These are phyloP conservation scores for Candida schatavii DNA, from an alignment of 805 yeast species.

Conservation along the genomic window DNA sequence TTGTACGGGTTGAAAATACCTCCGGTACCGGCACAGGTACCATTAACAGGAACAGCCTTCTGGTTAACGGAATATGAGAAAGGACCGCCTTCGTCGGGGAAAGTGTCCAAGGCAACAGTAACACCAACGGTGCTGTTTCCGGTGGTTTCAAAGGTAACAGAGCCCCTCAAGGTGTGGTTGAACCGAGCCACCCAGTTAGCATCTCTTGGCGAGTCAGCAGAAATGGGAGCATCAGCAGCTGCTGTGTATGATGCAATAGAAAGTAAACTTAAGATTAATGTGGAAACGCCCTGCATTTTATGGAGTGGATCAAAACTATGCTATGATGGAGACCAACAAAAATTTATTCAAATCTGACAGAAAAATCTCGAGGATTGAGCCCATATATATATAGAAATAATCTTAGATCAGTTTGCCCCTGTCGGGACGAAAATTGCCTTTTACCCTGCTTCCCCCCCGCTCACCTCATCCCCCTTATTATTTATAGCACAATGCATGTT, in stretches of 20 bases:
- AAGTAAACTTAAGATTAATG: not conserved
- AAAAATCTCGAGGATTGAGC: too few species aligned
- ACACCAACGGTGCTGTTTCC: constrained; percentile 33
- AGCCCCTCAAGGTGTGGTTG: constrained; percentile 22
- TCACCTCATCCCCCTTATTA: too few species aligned
- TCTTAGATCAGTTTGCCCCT: too few species aligned
- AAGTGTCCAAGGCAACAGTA: constrained; percentile 26
- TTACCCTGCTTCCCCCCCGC: too few species aligned
- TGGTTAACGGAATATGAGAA: constrained; percentile 40
- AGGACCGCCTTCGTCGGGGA: constrained; percentile 37
- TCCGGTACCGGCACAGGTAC: constrained; percentile 36
- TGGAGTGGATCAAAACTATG: too few species aligned
- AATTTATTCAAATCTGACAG: too few species aligned
- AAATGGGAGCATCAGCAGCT: constrained; percentile 24
- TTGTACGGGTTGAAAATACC: constrained; percentile 38
- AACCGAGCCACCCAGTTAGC: constrained; percentile 28
- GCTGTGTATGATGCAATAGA: constrained; percentile 6
- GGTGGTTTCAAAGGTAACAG: constrained; percentile 26
- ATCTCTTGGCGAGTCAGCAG: constrained; percentile 27
- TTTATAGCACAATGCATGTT: too few species aligned
- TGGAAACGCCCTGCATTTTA: not conserved
- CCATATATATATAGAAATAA: too few species aligned
- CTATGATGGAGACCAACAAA: too few species aligned
- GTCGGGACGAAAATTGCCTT: too few species aligned
- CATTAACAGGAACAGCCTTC: constrained; percentile 34